Base-by-base conservation (phyloP, 2,329 filamentous ascomycete species). In the Pseudopithomyces chartarum region DNA sequence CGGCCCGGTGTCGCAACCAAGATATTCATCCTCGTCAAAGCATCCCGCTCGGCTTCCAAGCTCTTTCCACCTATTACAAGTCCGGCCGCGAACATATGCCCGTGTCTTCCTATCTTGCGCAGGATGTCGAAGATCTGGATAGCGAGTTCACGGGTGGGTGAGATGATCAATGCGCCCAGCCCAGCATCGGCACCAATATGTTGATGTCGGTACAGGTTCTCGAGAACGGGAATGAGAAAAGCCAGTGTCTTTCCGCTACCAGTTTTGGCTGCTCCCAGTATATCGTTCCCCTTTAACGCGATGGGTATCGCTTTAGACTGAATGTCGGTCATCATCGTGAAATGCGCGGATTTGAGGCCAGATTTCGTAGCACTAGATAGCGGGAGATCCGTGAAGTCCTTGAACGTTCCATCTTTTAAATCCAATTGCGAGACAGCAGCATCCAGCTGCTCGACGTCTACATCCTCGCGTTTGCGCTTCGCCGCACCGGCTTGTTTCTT, bases 101-200 rank as follows among this genome's bases (percentile, higher is more conserved):
- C 81, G 61, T 94, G 87, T 55, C 91, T 86, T 43, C 95, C 95
- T 56, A 99, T 86, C 75, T 96, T 97, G 59, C 91, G 85, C 67
- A 99, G 78, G 0, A 98, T 94, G 56, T 97, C 90, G 71, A 98
- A 99, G 59, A 97, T 99, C 76, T 99, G 95, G 38, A 96, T 95
- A 0, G 95, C 94, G 54, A 99, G 82, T 79, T 99, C 95, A 70
- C 95, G 89, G 7, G 95, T 99, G 0, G 95, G 95, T 0, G 93
- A 94, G 52, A 99, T 88, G 63, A 99, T 91, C 61, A 99, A 84
- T 4, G 95, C 95, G 8, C 94, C 94, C 29, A 99, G 82, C 0
- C 95, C 95, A 42, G 81, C 81, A 78, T 99, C 95, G 66, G 88
- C 84, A 67, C 96, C 91, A 15, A 95, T 90, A 88, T 93, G 97